Percentiles rank a stretch among this genome's conserved stretches.
Conservation (phyloP, 768 basidiomycete species). For the Dioszegia hungarica region DNA sequence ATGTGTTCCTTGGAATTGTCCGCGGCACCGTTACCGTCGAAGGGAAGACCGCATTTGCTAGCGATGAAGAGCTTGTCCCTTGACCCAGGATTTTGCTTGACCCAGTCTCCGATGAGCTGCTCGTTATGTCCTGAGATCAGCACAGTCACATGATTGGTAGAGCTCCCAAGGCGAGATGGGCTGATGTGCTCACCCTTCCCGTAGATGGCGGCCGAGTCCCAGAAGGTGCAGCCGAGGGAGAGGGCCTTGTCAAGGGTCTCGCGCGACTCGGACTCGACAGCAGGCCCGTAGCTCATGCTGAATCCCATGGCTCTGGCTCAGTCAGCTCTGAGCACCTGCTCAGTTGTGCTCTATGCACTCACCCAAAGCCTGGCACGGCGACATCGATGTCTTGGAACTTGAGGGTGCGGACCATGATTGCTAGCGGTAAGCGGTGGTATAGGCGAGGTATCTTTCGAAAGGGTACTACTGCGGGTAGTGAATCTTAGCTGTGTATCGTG, state of each 20-base stretch:
- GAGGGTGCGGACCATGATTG: conserved; percentile 2
- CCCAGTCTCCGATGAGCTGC: conserved; percentile 55
- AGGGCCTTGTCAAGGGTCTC: conserved; percentile 20
- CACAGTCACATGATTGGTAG: no score
- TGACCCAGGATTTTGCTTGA: conserved; percentile 14
- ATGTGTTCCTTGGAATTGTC: conserved; percentile 28
- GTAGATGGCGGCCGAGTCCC: conserved; percentile 33
- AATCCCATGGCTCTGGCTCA: conserved; percentile 49
- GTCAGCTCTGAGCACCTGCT: not conserved
- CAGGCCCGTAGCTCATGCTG: conserved; percentile 3
- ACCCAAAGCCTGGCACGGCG: conserved; percentile 14
- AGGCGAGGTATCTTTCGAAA: no score
- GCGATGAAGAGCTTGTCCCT: conserved; percentile 33
- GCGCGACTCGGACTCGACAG: conserved; percentile 9
- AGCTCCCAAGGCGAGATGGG: no score
- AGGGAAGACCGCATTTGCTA: conserved; percentile 33
- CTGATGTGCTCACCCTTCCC: no score
- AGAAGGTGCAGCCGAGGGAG: conserved; percentile 38
- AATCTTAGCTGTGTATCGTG: no score
- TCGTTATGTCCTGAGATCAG: conserved; percentile 27
- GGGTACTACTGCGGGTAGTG: no score
- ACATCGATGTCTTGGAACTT: conserved; percentile 9
- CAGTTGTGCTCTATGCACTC: not conserved
- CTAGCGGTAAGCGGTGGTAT: not conserved
- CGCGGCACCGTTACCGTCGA: conserved; percentile 3